Base-by-base conservation (phyloP, 2,329 filamentous ascomycete genomes). In the Fusarium agapanthi region DNA sequence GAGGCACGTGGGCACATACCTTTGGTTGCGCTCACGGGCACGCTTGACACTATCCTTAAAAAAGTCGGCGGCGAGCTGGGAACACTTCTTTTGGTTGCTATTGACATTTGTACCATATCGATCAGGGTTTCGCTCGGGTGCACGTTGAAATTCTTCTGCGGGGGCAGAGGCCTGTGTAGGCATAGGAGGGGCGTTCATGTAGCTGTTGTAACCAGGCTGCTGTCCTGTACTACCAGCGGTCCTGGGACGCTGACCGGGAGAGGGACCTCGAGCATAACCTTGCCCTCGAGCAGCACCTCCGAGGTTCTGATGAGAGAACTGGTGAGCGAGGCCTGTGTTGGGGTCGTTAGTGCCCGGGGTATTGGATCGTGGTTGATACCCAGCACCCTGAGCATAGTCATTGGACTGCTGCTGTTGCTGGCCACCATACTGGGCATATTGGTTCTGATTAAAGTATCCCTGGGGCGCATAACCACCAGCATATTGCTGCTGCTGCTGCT, bases 11-110 rank as follows among this genome's bases (percentile, higher is more conserved):
- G 32, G 30, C 80, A 54, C 88, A 77, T 84, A 97, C 95, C 95
- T 93, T 83, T 97, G 91, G 82, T 99, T 99, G 66, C 96, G 91
- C 84, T 98, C 96, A 76, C 95, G 90, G 57, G 96, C 96, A 77
- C 96, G 91, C 86, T 97, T 95, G 62, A 99, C 97, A 81, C 95
- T 98, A 83, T 99, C 95, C 84, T 97, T 97, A 90, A 98, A 99
- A 86, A 98, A 98, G 77, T 96, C 95, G 63, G 92, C 90, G 43
- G 97, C 93, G 79, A 91, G 81, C 78, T 91, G 88, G 20, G 88
- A 88, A 80, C 90, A 92, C 79, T 90, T 91, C 83, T 91, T 91
- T 83, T 92, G 89, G 80, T 92, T 92, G 80, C 90, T 91, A 78
- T 91, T 90, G 73, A 89, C 86, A 75, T 89, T 88, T 61, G 86